phyloP scores from a whole-genome alignment of 352 stramenopile genomes.

The Globisporangium heterothallicum region DNA sequence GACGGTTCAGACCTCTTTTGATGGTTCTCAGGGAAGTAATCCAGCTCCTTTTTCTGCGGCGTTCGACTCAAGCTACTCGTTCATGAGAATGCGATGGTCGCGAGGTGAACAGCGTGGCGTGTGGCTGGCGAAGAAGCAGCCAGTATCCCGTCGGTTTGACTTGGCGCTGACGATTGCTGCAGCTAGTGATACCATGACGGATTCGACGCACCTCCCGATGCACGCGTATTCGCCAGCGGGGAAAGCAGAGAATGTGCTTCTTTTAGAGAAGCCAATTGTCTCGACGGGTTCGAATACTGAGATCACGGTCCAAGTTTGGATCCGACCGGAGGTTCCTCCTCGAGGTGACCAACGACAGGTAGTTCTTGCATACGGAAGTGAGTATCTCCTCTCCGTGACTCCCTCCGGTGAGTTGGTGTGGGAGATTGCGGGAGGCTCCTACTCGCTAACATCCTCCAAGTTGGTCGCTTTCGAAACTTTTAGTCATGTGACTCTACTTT shows the following conservation, averaged over 20 bases:
- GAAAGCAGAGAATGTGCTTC: conserved; percentile 34
- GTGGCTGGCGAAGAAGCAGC: conserved; percentile 60
- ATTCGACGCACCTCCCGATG: conserved; percentile 34
- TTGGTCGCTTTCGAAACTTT: conserved; percentile 44
- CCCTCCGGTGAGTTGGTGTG: conserved; percentile 40
- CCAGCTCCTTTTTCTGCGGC: conserved; percentile 65
- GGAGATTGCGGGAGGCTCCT: conserved; percentile 35
- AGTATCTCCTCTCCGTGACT: conserved; percentile 51
- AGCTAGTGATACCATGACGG: conserved; percentile 45
- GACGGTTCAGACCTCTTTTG: conserved; percentile 23
- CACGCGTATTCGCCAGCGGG: conserved; percentile 59
- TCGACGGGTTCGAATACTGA: conserved; percentile 48
- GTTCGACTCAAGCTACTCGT: conserved; percentile 50
- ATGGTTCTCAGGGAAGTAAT: conserved; percentile 52
- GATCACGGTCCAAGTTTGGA: conserved; percentile 67
- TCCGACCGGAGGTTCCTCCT: conserved; percentile 25
- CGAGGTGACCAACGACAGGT: conserved; percentile 29
- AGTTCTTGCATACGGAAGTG: conserved; percentile 49
- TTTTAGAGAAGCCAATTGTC: conserved; percentile 58
- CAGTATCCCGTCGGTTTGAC: conserved; percentile 27
- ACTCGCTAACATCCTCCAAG: conserved; percentile 29
- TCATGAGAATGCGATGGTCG: conserved; percentile 80
- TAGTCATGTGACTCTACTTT: conserved; percentile 54
- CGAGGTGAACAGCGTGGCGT: conserved; percentile 77
- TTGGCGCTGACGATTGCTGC: conserved; percentile 27